These are phyloP conservation scores for Rhizopogon salebrosus DNA, from an alignment of 768 basidiomycete species.

Conservation along the genomic window DNA sequence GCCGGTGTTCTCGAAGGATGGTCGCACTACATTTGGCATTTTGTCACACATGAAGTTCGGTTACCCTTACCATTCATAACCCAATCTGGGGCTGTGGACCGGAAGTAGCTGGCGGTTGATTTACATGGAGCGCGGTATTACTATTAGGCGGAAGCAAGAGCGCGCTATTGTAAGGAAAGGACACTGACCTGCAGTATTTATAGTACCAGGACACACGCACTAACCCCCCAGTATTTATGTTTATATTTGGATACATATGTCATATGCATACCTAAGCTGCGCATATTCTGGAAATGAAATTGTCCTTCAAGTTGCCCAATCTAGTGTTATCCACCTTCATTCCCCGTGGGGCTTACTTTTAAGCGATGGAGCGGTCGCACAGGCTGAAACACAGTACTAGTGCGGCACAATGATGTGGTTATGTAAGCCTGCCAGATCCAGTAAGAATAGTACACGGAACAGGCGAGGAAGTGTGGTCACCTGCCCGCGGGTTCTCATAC, in stretches of 20 bases:
- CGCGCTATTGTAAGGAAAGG: neutral
- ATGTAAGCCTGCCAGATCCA: no score
- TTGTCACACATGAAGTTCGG: conserved; percentile 34
- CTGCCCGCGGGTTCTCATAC: neutral
- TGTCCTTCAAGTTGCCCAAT: no score
- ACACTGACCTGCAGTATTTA: neutral
- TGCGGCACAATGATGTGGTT: no score
- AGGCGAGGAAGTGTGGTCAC: neutral
- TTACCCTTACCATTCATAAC: neutral
- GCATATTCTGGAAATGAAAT: neutral
- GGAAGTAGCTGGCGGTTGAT: neutral
- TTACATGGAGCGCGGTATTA: neutral
- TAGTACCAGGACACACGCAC: neutral
- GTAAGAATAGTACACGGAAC: no score
- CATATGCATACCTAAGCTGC: no score
- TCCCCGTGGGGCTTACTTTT: no score
- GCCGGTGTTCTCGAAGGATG: conserved; percentile 46
- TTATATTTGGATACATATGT: neutral
- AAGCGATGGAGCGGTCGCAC: no score
- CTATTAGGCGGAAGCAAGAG: neutral
- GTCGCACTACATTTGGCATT: conserved; percentile 50
- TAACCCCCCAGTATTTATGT: neutral
- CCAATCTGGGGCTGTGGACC: neutral
- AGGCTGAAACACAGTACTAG: no score
- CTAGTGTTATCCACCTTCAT: no score